A percentile compares a stretch with the other conserved stretches of the same genome.
Evolutionary conservation across 2,329 filamentous ascomycete genomes (phyloP).

Genomic region (Botrytis paeoniae): DNA sequence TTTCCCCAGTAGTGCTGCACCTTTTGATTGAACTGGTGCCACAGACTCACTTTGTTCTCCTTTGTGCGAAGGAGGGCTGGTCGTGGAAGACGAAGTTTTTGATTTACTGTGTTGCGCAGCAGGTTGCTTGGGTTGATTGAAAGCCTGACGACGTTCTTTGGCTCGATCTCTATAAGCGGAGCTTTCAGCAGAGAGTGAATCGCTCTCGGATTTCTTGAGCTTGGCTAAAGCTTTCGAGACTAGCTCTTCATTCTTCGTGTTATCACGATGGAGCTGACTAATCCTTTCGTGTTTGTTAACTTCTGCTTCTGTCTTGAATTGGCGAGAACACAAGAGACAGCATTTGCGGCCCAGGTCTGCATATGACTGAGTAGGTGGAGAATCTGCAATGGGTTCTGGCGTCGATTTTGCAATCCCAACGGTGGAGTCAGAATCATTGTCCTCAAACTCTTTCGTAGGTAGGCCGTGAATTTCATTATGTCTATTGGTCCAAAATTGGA

Average conservation of each 20-base stretch:
- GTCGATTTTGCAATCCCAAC: conserved; percentile 20
- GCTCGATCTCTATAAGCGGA: conserved; percentile 55
- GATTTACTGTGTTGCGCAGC: conserved; percentile 39
- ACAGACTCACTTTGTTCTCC: conserved; percentile 42
- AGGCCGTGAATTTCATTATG: conserved; percentile 64
- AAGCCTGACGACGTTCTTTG: conserved; percentile 61
- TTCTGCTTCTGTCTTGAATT: conserved; percentile 53
- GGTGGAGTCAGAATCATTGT: conserved; percentile 29
- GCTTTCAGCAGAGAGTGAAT: conserved; percentile 22
- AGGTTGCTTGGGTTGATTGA: conserved; percentile 59
- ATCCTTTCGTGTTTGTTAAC: conserved; percentile 58
- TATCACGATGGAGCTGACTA: conserved; percentile 55
- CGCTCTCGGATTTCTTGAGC: conserved; percentile 36
- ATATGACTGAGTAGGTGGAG: conserved; percentile 53
- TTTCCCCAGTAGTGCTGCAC: conserved; percentile 65
- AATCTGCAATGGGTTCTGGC: conserved; percentile 30
- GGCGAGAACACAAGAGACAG: conserved; percentile 60
- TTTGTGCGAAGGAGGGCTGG: conserved; percentile 26
- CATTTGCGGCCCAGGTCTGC: conserved; percentile 55
- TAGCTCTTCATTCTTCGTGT: conserved; percentile 50
- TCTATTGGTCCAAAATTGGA: conserved; percentile 70
- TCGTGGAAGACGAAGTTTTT: conserved; percentile 31
- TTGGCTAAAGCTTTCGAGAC: conserved; percentile 42
- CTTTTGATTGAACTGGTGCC: conserved; percentile 52
- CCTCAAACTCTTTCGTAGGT: conserved; percentile 41